Base-by-base conservation (phyloP, 345 rosid species). In the Rhizophora mangle region DNA sequence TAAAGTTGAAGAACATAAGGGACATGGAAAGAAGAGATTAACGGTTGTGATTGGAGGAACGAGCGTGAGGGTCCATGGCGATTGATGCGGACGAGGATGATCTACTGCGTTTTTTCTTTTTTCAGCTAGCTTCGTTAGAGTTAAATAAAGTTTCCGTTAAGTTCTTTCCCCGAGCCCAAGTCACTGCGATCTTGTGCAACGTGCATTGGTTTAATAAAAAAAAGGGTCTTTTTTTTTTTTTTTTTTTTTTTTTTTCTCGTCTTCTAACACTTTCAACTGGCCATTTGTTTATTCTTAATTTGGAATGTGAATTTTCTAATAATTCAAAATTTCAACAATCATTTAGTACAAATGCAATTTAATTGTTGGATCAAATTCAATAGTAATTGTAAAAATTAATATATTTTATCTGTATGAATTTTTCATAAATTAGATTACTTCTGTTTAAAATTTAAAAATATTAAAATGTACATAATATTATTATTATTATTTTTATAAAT, bases 21-120 rank as follows among this genome's bases (percentile, higher is more conserved):
- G 66, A 74, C 80, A 76, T 78, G 69, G 82, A 69, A 47, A 64
- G 59, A 36, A 8, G 65, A 39, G 70, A 63, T 74, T 5, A 76
- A 87, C 87, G 88, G 88, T 80, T 76, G 43, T 26, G 82, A 83
- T 81, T 64, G 73, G 32, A 20, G 56, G 71, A 60, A 62, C 64
- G 59, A 53, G 62, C 27, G 55, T 36, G 72, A 76, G 56, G 68
- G 71, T 46, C 24, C 76, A 72, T 66, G 60, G 55, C 65, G 53
- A 20, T 3, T 58, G 30, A 65, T 49, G 76, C 18, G 53, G 59
- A 61, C 51, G 72, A 31, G 26, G 61, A 43, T 2, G 55, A 60
- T 30, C 27, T 6, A 18, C 29, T 55, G 46, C 9, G 26, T 13
- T 36, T 32, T n/a, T n/a, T 6, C 15, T 31, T 32, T 2, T 18